Percentiles rank a stretch among this genome's conserved stretches.
Evolutionary conservation across 2,329 filamentous ascomycete species (phyloP).

Genomic region (Pestalotiopsis sp.): DNA sequence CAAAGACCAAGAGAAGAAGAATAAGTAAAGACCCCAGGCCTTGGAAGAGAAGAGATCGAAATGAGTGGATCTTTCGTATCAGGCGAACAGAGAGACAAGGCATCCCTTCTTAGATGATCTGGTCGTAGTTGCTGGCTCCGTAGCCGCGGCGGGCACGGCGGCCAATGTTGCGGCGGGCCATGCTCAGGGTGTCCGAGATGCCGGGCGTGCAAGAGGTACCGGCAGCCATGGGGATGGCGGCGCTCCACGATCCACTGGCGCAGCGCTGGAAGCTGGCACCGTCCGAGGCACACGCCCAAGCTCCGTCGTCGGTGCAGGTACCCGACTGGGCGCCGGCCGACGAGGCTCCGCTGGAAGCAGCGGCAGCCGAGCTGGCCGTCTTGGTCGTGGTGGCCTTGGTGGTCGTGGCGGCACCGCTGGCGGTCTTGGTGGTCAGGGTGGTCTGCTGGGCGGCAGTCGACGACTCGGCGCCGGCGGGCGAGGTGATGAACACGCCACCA

Average conservation of each 20-base stretch:
- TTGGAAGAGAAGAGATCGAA: neutral
- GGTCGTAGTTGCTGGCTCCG: neutral
- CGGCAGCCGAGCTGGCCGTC: constrained; percentile 10
- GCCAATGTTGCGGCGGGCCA: constrained; percentile 20
- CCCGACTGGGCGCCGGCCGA: constrained; percentile 27
- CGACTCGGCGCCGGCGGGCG: constrained; percentile 25
- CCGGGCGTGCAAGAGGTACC: constrained; percentile 54
- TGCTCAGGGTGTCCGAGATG: constrained; percentile 25
- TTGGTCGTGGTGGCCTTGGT: constrained; percentile 14
- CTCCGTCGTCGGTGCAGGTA: constrained; percentile 54
- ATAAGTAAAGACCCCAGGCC: neutral
- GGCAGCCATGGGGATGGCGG: constrained; percentile 48
- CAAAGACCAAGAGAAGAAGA: neutral
- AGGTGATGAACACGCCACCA: constrained; percentile 48
- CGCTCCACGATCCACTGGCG: constrained; percentile 60
- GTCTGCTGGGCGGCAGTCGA: constrained; percentile 22
- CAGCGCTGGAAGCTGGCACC: constrained; percentile 64
- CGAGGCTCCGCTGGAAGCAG: constrained; percentile 9
- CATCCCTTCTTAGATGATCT: neutral
- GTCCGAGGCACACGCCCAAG: constrained; percentile 58
- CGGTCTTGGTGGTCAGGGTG: constrained; percentile 13
- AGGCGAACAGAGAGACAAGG: neutral
- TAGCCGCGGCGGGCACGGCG: neutral
- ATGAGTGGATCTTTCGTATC: neutral
- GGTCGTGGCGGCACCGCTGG: constrained; percentile 15